phyloP scores from a whole-genome alignment of 2,329 filamentous ascomycete genomes.

The Pochonia chlamydosporia region DNA sequence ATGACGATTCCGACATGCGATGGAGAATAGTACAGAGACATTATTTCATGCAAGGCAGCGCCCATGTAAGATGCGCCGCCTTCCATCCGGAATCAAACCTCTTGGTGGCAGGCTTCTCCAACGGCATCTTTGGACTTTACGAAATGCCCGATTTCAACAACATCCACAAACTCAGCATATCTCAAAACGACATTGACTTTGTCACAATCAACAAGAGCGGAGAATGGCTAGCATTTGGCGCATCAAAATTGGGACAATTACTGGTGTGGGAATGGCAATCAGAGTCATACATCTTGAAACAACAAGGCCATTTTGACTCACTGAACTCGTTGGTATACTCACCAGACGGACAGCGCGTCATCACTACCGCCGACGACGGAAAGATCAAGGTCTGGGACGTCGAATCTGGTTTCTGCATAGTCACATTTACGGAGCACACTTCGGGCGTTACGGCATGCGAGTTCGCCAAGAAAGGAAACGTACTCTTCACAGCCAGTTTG shows the following conservation, averaged over 20 bases:
- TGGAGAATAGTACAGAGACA: constrained; percentile 91
- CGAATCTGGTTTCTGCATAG: constrained; percentile 92
- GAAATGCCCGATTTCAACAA: constrained; percentile 94
- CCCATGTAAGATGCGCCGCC: constrained; percentile 81
- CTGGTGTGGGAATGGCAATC: constrained; percentile 99
- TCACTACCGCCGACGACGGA: constrained; percentile 92
- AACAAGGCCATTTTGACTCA: constrained; percentile 93
- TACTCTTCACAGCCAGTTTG: constrained; percentile 89
- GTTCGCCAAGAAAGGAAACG: constrained; percentile 91
- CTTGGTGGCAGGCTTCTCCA: constrained; percentile 95
- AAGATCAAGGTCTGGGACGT: constrained; percentile 99
- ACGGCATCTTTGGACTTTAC: constrained; percentile 88
- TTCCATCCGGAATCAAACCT: constrained; percentile 84
- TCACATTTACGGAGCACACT: constrained; percentile 96
- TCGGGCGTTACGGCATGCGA: constrained; percentile 91
- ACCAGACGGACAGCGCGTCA: constrained; percentile 85
- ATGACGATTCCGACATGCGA: constrained; percentile 60
- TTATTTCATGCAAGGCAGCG: constrained; percentile 89
- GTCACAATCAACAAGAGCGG: constrained; percentile 91
- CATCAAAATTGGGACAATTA: constrained; percentile 91
- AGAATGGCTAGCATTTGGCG: constrained; percentile 96
- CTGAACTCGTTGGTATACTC: constrained; percentile 93
- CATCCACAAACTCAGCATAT: constrained; percentile 90
- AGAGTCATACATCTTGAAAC: constrained; percentile 96
- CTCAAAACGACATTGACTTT: constrained; percentile 92